These are phyloP conservation scores for Aspergillus bertholletiae DNA, from an alignment of 495 filamentous ascomycete species.

Conservation along the genomic window DNA sequence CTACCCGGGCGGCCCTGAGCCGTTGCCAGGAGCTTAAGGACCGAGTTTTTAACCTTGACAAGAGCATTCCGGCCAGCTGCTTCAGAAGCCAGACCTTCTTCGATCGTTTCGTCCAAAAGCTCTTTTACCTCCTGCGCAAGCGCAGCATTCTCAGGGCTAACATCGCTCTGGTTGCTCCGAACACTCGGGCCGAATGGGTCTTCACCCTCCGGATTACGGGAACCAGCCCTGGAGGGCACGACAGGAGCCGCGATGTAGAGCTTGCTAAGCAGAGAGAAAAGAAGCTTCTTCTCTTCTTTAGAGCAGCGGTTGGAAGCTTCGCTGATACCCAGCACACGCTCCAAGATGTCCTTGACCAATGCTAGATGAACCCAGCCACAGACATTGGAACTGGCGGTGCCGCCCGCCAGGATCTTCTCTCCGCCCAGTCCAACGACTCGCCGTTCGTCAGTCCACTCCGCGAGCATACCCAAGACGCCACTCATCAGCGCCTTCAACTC, in stretches of 20 bases:
- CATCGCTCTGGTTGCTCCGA: conserved; percentile 33
- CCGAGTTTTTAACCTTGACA: conserved; percentile 69
- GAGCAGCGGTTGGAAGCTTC: conserved; percentile 36
- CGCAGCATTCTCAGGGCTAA: conserved; percentile 32
- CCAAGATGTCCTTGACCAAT: conserved; percentile 33
- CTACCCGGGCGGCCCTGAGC: conserved; percentile 35
- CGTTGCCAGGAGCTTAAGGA: conserved; percentile 45
- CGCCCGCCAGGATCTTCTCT: conserved; percentile 48
- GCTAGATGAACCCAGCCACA: conserved; percentile 53
- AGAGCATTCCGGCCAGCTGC: conserved; percentile 71
- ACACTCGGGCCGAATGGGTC: conserved; percentile 39
- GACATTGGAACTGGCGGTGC: conserved; percentile 47
- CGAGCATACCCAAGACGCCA: conserved; percentile 72
- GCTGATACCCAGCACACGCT: conserved; percentile 30
- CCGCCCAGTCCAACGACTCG: conserved; percentile 71
- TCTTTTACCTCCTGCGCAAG: conserved; percentile 43
- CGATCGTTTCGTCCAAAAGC: conserved; percentile 63
- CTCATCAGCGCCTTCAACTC: conserved; percentile 77
- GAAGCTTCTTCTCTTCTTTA: conserved; percentile 82
- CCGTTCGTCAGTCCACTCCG: conserved; percentile 95
- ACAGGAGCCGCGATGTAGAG: conserved; percentile 66
- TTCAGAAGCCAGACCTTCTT: conserved; percentile 64
- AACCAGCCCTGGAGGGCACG: conserved; percentile 31
- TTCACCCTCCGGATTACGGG: conserved; percentile 37
- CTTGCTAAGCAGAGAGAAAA: conserved; percentile 77